Evolutionary conservation across 2,329 filamentous ascomycete genomes (phyloP), one percentile per base, ranked within the genome.

Genomic region (Curvularia spicifera): DNA sequence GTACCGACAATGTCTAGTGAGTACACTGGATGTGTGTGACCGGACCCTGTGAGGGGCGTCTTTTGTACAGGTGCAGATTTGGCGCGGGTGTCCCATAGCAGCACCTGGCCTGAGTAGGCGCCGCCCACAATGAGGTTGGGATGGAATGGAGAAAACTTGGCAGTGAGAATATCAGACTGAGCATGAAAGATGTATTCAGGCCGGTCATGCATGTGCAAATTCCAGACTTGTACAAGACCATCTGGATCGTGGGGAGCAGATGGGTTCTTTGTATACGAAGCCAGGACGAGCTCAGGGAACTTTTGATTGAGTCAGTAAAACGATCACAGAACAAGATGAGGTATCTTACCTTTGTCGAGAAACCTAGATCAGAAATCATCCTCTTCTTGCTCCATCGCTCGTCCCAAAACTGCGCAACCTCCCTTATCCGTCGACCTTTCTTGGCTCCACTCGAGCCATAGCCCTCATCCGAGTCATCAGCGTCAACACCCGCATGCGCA

Each of bases 141-240:
- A 76, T 99, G 95, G 74, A 97, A 97, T 0, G 95, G 95, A n/a
- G 95, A 98, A 79, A 99, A 99, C 67, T 95, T 96, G 64, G 95
- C 95, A 0, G 93, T 91, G 13, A 99, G 84, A 52, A 99, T 92
- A 78, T 99, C 95, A 44, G 93, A 97, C 60, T 96, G 94, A 9
- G 94, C 93, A 70, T 97, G 93, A 76, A 99, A 97, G 57, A 96
- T 89, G 78, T 97, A 98, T 82, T 99, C 95, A 1, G 95, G 93
- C 29, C 95, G 88, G 67, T 95, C 91, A 69, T 96, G 93, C 76
- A 98, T 89, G 77, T 98, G 93, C 71, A 93, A 85, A 74, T 97
- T 99, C 96, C 96, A 99, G 33, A 99, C 89, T 76, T 97, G 93
- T 31, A 99, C 89, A 43, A 99, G 84, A 26, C 95, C 95, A 71